Evolutionary conservation across 2,329 filamentous ascomycete genomes (phyloP), one percentile per base, ranked within the genome.

Genomic region (Byssoonygena ceratinophila): DNA sequence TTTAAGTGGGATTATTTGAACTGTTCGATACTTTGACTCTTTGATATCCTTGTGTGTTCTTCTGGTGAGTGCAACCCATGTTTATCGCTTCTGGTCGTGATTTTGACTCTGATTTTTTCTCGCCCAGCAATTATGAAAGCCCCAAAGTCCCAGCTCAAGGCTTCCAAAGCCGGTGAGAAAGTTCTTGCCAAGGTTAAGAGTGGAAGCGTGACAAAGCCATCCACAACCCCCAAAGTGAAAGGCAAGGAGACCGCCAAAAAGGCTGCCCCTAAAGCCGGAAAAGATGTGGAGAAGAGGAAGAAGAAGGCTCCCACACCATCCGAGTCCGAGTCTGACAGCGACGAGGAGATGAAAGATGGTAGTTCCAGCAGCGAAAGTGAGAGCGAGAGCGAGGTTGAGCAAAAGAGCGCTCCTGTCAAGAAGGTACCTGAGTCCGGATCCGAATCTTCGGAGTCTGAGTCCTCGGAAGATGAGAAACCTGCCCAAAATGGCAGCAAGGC

Each of bases 121-220:
- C 56, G 55, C 48, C 39, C 51, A 43, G 32, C 23, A 54, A 63
- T 12, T 61, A 60, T 62, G 63, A 71, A 61, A 60, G 72, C 72
- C 68, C 71, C 70, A 46, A 74, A 74, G 65, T 67, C 68, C 52
- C 72, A 74, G 65, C 57, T 62, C 61, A 62, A 55, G 59, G 59
- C 60, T 46, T 63, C 71, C 54, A 71, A 73, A 61, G 59, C 65
- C 55, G 63, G 60, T 55, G 64, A 66, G 63, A 73, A 73, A 66
- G 60, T 67, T 59, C 55, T 74, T 58, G 66, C 60, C 64, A 74
- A 74, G 65, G 72, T 73, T 61, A 75, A 75, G 66, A 66, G 69
- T 58, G 65, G 66, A 54, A 71, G 66, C 56, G 67, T 75, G 52
- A 65, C 66, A 59, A 75, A 75, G 66, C 59, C 68, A 40, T 64